phyloP scores from a whole-genome alignment of 345 rosid species.

The Eutrema yunnanense region DNA sequence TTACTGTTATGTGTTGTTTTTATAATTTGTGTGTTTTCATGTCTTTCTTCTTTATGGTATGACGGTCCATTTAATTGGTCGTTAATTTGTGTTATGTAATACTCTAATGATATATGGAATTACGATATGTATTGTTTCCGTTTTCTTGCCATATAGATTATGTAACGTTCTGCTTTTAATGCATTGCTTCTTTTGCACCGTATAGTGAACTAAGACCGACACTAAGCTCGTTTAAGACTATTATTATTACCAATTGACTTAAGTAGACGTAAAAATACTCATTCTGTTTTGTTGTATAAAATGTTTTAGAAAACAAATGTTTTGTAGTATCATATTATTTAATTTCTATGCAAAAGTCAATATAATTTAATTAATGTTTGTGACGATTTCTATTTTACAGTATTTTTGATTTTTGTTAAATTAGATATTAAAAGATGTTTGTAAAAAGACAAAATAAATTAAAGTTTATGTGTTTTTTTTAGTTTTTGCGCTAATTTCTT shows the following conservation, averaged over 20 bases:
- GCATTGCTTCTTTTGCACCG: not conserved
- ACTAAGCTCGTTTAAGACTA: not conserved
- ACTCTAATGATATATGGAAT: slow-evolving; percentile 2
- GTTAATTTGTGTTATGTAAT: slow-evolving; percentile 1
- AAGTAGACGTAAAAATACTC: too few species aligned
- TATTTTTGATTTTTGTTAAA: too few species aligned
- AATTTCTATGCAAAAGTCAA: too few species aligned
- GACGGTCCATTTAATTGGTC: slow-evolving; percentile 15
- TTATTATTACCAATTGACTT: not conserved
- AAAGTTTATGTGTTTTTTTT: too few species aligned
- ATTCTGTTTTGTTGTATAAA: too few species aligned
- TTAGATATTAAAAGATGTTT: too few species aligned
- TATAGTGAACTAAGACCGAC: not conserved
- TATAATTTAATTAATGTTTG: too few species aligned
- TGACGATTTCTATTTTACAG: too few species aligned
- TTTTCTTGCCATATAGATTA: not conserved
- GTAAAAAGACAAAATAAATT: too few species aligned
- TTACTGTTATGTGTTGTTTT: not conserved
- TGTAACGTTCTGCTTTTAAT: not conserved
- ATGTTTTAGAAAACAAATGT: too few species aligned
- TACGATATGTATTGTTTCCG: slow-evolving; percentile 1
- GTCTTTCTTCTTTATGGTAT: not conserved
- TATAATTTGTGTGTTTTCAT: slow-evolving; percentile 6
- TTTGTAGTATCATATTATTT: too few species aligned
- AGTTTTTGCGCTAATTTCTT: too few species aligned